These are phyloP conservation scores for Saccharomycopsis guyanensis DNA, from an alignment of 805 yeast species.

Conservation along the genomic window DNA sequence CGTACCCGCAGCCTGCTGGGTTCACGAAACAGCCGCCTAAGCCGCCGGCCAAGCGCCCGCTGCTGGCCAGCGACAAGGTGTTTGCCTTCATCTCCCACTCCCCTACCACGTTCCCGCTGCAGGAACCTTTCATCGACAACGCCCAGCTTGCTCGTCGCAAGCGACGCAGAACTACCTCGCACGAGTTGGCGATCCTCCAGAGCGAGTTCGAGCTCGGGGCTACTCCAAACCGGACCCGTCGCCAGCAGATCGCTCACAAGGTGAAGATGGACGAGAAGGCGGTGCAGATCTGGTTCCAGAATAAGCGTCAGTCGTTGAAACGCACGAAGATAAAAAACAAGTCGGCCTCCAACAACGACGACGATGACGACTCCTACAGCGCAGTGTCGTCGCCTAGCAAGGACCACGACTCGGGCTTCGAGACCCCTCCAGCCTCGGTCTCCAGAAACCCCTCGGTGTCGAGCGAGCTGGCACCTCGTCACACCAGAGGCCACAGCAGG, in stretches of 20 bases:
- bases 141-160: slow-evolving; percentile 91
- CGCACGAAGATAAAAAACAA: slow-evolving; percentile 31
- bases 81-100: slow-evolving; percentile 93
- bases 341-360: background rate
- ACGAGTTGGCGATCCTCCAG: slow-evolving; percentile 75
- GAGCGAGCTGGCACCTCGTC: background rate
- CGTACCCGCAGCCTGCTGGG: background rate
- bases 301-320: slow-evolving; percentile 78
- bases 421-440: too few species aligned
- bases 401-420: background rate
- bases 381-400: background rate
- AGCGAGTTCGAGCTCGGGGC: slow-evolving; percentile 66
- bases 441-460: background rate
- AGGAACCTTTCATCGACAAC: slow-evolving; percentile 80
- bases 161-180: slow-evolving; percentile 89
- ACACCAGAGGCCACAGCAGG: background rate
- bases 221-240: slow-evolving; percentile 72
- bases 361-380: background rate
- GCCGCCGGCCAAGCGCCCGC: background rate
- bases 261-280: slow-evolving; percentile 97
- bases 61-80: slow-evolving; percentile 9
- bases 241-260: slow-evolving; percentile 68
- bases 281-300: slow-evolving; percentile 98
- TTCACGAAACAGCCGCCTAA: background rate
- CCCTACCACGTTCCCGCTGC: slow-evolving; percentile 76